phyloP scores from a whole-genome alignment of 2,329 filamentous ascomycete species.

The Harringtonia aguacate region DNA sequence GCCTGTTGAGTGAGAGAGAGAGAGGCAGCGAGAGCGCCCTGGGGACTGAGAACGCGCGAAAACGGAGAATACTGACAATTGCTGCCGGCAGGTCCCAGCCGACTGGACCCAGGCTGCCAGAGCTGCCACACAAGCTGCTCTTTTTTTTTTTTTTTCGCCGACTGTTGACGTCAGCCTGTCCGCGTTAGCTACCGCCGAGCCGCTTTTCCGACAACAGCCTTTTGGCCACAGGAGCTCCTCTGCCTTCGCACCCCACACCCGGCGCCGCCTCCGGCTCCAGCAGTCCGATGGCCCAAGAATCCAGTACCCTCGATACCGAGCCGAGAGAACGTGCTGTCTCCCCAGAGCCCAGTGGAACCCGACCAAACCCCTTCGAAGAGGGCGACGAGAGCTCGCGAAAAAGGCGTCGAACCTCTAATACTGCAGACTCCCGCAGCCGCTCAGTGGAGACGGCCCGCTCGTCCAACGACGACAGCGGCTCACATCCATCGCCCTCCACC shows the following conservation, averaged over 20 bases:
- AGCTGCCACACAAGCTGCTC: neutral
- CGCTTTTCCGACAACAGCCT: too few relatives aligned
- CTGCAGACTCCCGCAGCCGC: conserved; percentile 38
- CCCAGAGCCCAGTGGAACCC: conserved; percentile 51
- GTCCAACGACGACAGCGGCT: conserved; percentile 12
- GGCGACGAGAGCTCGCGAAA: conserved; percentile 47
- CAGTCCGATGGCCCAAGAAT: conserved; percentile 44
- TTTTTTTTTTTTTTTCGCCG: neutral
- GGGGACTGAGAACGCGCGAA: too few relatives aligned
- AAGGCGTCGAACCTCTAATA: conserved; percentile 49
- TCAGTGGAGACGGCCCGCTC: conserved; percentile 34
- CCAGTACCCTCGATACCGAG: conserved; percentile 30
- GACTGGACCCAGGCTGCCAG: neutral
- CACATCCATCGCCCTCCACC: neutral
- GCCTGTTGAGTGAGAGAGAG: too few relatives aligned
- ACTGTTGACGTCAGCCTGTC: neutral
- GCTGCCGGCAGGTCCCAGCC: too few relatives aligned
- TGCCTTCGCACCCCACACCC: neutral
- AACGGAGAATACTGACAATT: too few relatives aligned
- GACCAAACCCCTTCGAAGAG: conserved; percentile 51
- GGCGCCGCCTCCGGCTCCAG: neutral
- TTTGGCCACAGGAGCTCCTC: too few relatives aligned
- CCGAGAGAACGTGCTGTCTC: conserved; percentile 48
- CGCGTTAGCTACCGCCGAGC: too few relatives aligned
- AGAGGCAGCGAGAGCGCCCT: too few relatives aligned